Percentiles rank a stretch among this genome's conserved stretches.
These are phyloP conservation scores for Teratosphaeriaceae sp. DNA, from an alignment of 2,329 filamentous ascomycete genomes.

Conservation along the genomic window DNA sequence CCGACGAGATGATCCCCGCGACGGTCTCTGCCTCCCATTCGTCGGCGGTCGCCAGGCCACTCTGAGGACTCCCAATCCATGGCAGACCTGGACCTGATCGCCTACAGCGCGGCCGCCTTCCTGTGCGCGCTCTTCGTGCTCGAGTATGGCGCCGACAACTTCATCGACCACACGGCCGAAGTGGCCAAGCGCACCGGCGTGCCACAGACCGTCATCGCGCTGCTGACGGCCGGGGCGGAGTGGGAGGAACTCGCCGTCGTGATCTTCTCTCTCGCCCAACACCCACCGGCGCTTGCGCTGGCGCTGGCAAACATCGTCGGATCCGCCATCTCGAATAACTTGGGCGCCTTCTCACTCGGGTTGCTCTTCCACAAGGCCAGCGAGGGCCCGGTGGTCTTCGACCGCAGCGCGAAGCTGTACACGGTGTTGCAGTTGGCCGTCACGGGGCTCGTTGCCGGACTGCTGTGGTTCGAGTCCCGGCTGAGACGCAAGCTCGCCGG, in stretches of 20 bases:
- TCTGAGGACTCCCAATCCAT: no score
- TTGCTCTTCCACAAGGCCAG: conserved; percentile 36
- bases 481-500: conserved; percentile 32
- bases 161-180: conserved; percentile 46
- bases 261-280: conserved; percentile 40
- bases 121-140: conserved; percentile 43
- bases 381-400: conserved; percentile 32
- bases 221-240: conserved; percentile 49
- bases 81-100: conserved; percentile 27
- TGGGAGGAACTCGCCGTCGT: conserved; percentile 52
- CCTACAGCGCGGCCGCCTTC: conserved; percentile 39
- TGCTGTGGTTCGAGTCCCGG: neutral
- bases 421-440: conserved; percentile 36
- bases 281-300: conserved; percentile 42
- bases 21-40: no score
- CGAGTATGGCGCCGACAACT: conserved; percentile 47
- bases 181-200: conserved; percentile 41
- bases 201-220: conserved; percentile 42
- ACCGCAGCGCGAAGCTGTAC: conserved; percentile 45
- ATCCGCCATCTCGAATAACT: conserved; percentile 49
- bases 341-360: conserved; percentile 50
- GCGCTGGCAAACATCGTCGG: conserved; percentile 51
- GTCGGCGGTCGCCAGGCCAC: no score
- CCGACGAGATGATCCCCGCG: no score
- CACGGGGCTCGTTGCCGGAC: conserved; percentile 33